phyloP scores from a whole-genome alignment of 345 rosid species.

The Eucalyptus urophylla region DNA sequence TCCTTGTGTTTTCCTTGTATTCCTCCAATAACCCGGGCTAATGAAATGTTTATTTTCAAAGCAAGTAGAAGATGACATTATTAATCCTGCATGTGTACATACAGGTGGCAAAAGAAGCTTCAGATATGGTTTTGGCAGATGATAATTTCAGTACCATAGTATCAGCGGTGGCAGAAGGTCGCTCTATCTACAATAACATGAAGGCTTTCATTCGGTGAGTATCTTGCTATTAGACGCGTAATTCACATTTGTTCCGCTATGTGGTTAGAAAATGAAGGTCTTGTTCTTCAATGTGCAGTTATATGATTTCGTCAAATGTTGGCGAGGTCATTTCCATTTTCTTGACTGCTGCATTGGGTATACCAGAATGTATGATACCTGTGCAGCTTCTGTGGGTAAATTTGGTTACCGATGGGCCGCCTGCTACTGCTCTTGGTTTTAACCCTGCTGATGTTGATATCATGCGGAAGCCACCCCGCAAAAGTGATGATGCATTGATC shows the following conservation, averaged over 20 bases:
- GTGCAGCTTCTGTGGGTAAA: conserved; percentile 98
- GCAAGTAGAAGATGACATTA: neutral
- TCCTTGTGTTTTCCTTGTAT: neutral
- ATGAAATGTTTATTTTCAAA: neutral
- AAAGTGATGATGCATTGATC: conserved; percentile 63
- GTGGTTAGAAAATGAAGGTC: neutral
- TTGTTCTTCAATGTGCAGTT: conserved; percentile 28
- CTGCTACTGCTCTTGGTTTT: conserved; percentile 96
- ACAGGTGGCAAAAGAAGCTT: conserved; percentile 97
- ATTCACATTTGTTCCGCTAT: neutral
- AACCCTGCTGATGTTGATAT: conserved; percentile 87
- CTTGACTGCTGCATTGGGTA: conserved; percentile 79
- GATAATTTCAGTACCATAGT: conserved; percentile 86
- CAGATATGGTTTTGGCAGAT: conserved; percentile 94
- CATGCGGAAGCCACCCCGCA: conserved; percentile 80
- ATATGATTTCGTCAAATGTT: conserved; percentile 94
- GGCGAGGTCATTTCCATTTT: conserved; percentile 93
- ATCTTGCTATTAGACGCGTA: neutral
- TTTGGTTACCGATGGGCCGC: conserved; percentile 92
- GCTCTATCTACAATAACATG: conserved; percentile 85
- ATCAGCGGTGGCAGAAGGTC: conserved; percentile 84
- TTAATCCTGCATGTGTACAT: neutral
- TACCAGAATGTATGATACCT: conserved; percentile 90
- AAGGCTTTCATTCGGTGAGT: conserved; percentile 83
- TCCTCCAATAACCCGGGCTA: neutral